These are phyloP conservation scores for Crotalaria pallida DNA, from an alignment of 306 rosid genomes.

Conservation along the genomic window DNA sequence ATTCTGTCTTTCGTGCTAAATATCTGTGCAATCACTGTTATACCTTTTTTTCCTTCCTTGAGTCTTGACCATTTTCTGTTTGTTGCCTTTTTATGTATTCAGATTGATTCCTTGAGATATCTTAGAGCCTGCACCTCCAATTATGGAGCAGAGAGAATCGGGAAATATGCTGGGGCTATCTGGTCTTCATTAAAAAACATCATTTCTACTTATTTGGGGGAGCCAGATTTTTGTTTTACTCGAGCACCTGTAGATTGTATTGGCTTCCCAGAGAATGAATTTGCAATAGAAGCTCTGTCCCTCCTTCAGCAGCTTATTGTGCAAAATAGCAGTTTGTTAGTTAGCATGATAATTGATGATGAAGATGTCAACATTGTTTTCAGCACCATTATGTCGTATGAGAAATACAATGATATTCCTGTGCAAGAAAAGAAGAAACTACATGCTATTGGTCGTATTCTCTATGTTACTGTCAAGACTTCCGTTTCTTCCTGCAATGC, in stretches of 20 bases:
- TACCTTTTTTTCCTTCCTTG: neutral
- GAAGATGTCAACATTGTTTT: constrained; percentile 57
- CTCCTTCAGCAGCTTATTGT: constrained; percentile 65
- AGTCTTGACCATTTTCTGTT: neutral
- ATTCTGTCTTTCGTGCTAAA: constrained; percentile 3
- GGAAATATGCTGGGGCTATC: constrained; percentile 56
- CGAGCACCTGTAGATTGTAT: constrained; percentile 46
- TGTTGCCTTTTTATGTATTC: constrained; percentile 26
- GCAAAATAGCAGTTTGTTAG: constrained; percentile 51
- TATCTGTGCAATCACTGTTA: neutral
- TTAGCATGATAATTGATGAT: constrained; percentile 59
- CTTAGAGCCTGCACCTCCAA: constrained; percentile 53
- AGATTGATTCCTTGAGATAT: constrained; percentile 94
- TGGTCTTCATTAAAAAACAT: constrained; percentile 70
- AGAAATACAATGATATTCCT: constrained; percentile 45
- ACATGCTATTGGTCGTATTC: constrained; percentile 65
- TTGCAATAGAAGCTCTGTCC: constrained; percentile 53
- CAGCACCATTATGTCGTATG: constrained; percentile 44
- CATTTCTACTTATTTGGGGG: constrained; percentile 47
- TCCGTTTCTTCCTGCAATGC: constrained; percentile 62
- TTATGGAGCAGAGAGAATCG: constrained; percentile 82
- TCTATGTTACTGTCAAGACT: constrained; percentile 47
- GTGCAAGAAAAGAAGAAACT: constrained; percentile 59
- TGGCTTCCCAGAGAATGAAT: constrained; percentile 58
- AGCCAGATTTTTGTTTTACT: constrained; percentile 40